phyloP scores from a whole-genome alignment of 495 filamentous ascomycete genomes.

The Terfezia boudieri region DNA sequence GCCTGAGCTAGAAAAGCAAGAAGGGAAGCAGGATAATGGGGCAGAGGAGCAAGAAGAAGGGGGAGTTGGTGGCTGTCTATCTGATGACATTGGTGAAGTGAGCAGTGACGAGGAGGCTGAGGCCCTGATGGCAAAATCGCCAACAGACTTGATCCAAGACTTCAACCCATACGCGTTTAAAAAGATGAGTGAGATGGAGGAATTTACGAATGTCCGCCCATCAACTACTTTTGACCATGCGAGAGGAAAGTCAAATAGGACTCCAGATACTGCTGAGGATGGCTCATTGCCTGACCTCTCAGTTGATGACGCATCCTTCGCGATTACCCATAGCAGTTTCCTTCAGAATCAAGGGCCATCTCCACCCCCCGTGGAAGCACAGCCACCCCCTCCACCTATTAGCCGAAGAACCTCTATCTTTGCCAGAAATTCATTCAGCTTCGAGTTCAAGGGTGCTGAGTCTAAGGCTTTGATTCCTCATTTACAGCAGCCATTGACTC shows the following conservation, averaged over 20 bases:
- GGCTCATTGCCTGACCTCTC: not conserved
- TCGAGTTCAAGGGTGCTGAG: not conserved
- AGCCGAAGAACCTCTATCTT: not conserved
- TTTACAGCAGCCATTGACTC: too few species aligned
- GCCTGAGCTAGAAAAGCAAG: not conserved
- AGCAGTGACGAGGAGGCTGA: constrained; percentile 3
- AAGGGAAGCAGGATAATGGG: not conserved
- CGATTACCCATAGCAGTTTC: not conserved
- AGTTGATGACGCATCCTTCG: not conserved
- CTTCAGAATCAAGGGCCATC: not conserved
- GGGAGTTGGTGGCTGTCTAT: not conserved
- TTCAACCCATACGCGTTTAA: constrained; percentile 11
- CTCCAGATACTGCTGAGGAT: not conserved
- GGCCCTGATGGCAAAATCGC: constrained; percentile 4
- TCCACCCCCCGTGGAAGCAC: not conserved
- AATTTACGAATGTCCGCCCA: not conserved
- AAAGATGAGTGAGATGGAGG: constrained; percentile 5
- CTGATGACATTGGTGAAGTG: not conserved
- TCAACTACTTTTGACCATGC: not conserved
- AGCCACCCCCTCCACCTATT: not conserved
- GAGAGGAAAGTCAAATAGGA: not conserved
- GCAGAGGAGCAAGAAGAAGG: not conserved
- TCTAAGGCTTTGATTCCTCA: not conserved
- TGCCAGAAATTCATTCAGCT: not conserved
- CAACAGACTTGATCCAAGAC: constrained; percentile 1